Evolutionary conservation across 192 early-diverging fungal genomes (phyloP).

Genomic region (Thamnidium elegans): DNA sequence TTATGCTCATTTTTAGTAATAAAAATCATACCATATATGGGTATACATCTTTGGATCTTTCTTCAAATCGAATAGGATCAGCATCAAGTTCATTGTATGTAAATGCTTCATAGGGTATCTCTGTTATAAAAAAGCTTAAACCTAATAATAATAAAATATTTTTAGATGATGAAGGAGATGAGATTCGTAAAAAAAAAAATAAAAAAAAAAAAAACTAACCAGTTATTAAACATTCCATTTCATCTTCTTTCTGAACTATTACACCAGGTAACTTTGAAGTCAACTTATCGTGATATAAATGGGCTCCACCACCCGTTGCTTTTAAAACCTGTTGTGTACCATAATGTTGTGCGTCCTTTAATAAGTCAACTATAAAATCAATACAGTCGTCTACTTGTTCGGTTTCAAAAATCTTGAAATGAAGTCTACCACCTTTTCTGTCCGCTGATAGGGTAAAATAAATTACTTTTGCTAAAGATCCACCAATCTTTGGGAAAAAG

Average conservation of each 20-base stretch:
- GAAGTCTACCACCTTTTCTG: slow-evolving; percentile 77
- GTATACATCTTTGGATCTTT: slow-evolving; percentile 62
- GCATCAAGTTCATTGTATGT: slow-evolving; percentile 71
- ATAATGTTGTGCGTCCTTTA: slow-evolving; percentile 43
- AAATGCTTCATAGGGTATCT: slow-evolving; percentile 93
- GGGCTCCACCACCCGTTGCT: slow-evolving; percentile 88
- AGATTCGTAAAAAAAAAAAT: neutral
- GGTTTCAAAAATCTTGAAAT: slow-evolving; percentile 95
- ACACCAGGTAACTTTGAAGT: slow-evolving; percentile 45
- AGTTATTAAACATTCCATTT: slow-evolving; percentile 85
- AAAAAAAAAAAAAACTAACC: slow-evolving; percentile 37
- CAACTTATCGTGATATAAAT: slow-evolving; percentile 70
- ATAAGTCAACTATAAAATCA: slow-evolving; percentile 71
- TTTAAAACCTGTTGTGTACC: slow-evolving; percentile 57
- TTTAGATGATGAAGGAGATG: no score
- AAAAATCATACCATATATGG: slow-evolving; percentile 71
- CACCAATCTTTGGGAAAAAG: slow-evolving; percentile 53
- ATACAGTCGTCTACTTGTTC: slow-evolving; percentile 89
- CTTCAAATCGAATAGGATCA: slow-evolving; percentile 64
- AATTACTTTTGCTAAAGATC: slow-evolving; percentile 71
- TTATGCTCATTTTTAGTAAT: slow-evolving; percentile 76
- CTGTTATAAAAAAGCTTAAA: slow-evolving; percentile 89
- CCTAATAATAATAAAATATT: slow-evolving; percentile 40
- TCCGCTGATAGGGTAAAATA: slow-evolving; percentile 55
- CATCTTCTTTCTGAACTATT: slow-evolving; percentile 81